Evolutionary conservation across 345 rosid genomes (phyloP).

Genomic region (Gossypium raimondii): DNA sequence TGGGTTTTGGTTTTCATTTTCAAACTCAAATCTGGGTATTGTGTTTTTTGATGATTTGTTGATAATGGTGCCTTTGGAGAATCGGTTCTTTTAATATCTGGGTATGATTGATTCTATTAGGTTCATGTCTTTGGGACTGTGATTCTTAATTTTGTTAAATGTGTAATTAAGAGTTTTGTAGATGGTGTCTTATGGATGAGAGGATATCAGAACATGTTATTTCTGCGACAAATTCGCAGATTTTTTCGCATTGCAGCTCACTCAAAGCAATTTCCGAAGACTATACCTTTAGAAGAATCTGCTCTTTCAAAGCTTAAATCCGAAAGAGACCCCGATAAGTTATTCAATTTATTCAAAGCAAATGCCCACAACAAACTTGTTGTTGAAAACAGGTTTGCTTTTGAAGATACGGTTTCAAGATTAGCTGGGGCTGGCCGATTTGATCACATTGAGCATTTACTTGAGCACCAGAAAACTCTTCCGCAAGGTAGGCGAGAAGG

Average conservation of each 20-base stretch:
- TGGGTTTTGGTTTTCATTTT: neutral
- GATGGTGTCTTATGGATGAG: conserved; percentile 18
- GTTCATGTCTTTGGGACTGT: neutral
- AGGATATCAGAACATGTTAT: conserved; percentile 45
- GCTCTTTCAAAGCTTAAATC: conserved; percentile 71
- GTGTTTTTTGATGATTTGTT: neutral
- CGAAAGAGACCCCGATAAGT: conserved; percentile 57
- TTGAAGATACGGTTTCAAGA: conserved; percentile 69
- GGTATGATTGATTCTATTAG: neutral
- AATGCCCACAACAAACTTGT: conserved; percentile 62
- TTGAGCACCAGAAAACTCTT: conserved; percentile 82
- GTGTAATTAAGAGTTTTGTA: neutral
- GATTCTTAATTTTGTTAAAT: neutral
- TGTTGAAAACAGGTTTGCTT: conserved; percentile 60
- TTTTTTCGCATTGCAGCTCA: conserved; percentile 33
- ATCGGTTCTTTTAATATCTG: neutral
- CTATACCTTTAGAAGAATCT: conserved; percentile 19
- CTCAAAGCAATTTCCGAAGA: conserved; percentile 38
- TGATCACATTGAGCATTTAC: conserved; percentile 67
- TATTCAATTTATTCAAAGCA: conserved; percentile 56
- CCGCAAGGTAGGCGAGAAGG: conserved; percentile 85
- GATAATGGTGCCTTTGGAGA: neutral
- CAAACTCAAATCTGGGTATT: neutral
- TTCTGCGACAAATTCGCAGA: conserved; percentile 56
- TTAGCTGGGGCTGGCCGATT: conserved; percentile 65